These are phyloP conservation scores for Aspergillus fischeri DNA, from an alignment of 2,329 filamentous ascomycete species.

Conservation along the genomic window DNA sequence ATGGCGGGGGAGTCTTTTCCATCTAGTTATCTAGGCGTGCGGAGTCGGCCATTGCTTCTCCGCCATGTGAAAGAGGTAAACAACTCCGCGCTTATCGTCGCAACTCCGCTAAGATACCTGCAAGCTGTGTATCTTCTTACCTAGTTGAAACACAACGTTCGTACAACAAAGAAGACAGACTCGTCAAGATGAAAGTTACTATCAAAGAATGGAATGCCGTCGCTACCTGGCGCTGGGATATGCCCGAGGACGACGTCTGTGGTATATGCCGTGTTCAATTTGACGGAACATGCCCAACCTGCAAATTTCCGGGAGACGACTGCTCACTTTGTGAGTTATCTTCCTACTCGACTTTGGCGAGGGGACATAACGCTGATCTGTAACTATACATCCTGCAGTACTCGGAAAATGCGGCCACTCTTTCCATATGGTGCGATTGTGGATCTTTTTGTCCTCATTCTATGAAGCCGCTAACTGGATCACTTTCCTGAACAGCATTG, in stretches of 20 bases:
- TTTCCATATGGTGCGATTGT: constrained; percentile 77
- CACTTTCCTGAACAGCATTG: constrained; percentile 64
- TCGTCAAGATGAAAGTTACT: constrained; percentile 76
- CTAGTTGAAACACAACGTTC: neutral
- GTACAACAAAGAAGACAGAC: constrained; percentile 8
- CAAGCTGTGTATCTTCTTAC: neutral
- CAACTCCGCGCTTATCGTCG: constrained; percentile 13
- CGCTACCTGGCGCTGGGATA: constrained; percentile 96
- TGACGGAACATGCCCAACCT: constrained; percentile 94
- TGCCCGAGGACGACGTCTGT: constrained; percentile 95
- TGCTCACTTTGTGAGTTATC: constrained; percentile 72
- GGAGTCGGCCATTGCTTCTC: constrained; percentile 6
- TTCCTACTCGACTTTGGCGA: neutral
- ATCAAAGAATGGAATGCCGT: constrained; percentile 92
- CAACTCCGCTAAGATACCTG: neutral
- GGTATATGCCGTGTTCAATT: constrained; percentile 98
- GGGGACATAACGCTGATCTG: neutral
- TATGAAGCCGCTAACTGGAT: neutral
- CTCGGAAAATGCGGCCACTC: constrained; percentile 96
- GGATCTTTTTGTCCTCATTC: constrained; percentile 8
- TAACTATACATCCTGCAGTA: constrained; percentile 51
- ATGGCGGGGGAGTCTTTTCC: constrained; percentile 2
- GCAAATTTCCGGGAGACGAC: constrained; percentile 96
- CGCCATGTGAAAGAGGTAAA: constrained; percentile 9
- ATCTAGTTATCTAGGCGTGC: neutral